Base-by-base conservation (phyloP, 2,329 filamentous ascomycete species). In the Shiraia bambusicola region DNA sequence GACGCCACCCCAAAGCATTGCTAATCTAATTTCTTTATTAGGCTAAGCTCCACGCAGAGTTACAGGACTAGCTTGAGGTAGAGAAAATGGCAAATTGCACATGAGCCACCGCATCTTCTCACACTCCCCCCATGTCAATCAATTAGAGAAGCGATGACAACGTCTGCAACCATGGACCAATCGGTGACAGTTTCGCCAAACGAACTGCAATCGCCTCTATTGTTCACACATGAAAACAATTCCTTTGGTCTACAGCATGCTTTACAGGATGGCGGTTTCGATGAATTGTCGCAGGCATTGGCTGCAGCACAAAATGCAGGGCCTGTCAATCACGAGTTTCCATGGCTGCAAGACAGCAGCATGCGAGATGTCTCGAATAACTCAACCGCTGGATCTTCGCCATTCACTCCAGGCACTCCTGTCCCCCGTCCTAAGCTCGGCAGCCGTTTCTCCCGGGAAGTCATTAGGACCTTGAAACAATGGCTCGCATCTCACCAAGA, bases 361-460 rank as follows among this genome's bases (percentile, higher is more conserved):
- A 16, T 43, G 10, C 17, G 28, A 2, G 34, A 44, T 10, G 12
- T 40, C 2, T 52, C 51, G 9, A 52, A 52, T 4, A 22, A 46
- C 15, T 54, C 51, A 0, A 54, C 51, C 7, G 40, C 49, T 4
- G 34, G 44, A 0, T 54, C 51, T 1, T 52, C 51, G 0, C 51
- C 51, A 1, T 34, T 47, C 6, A 37, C 40, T 1, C 44, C 51
- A 9, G 40, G 42, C 6, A 37, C 44, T 10, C 45, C 44, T 4
- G 34, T 45, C 12, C 31, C 44, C 1, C 36, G 46, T 15, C 49
- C 51, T 2, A 54, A 54, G 28, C 49, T 54, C 11, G 51, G 51
- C 13, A 54, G 49, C 14, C 56, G 58, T 14, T 62, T 62, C 36
- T 59, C 57, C 2, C 41, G 49, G 37, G 50, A 53, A 29, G 55